phyloP scores from a whole-genome alignment of 2,329 filamentous ascomycete genomes.

The Epichloe gansuensis region DNA sequence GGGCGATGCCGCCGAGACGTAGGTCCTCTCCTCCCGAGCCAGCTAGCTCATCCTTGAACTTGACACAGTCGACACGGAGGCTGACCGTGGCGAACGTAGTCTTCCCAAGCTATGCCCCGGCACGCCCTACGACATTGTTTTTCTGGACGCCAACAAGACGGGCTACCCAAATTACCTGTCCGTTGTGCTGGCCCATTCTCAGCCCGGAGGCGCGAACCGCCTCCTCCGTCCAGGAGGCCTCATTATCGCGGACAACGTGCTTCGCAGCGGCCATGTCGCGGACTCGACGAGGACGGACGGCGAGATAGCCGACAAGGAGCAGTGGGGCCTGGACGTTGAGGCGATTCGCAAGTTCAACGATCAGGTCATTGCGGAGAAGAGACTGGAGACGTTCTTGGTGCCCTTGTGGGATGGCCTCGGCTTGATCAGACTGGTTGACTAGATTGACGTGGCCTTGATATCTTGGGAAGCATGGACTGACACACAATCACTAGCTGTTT shows the following conservation, averaged over 20 bases:
- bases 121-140: conserved; percentile 39
- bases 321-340: conserved; percentile 11
- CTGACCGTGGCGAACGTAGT: conserved; percentile 10
- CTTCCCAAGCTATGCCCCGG: conserved; percentile 17
- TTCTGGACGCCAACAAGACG: conserved; percentile 41
- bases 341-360: conserved; percentile 25
- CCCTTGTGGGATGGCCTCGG: conserved; percentile 32
- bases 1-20: conserved; percentile 36
- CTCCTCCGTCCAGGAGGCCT: conserved; percentile 37
- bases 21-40: conserved; percentile 8
- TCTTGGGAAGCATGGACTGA: neutral
- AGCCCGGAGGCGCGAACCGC: conserved; percentile 22
- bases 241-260: conserved; percentile 42
- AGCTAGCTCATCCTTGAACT: too few species aligned
- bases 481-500: too few species aligned
- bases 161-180: conserved; percentile 37
- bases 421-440: conserved; percentile 28
- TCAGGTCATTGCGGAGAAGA: conserved; percentile 16
- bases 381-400: conserved; percentile 28
- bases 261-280: conserved; percentile 36
- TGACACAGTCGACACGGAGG: too few species aligned
- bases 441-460: neutral
- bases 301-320: conserved; percentile 2
- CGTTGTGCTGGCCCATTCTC: conserved; percentile 31
- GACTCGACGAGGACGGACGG: conserved; percentile 11